Evolutionary conservation across 2,329 filamentous ascomycete genomes (phyloP), one percentile per base, ranked within the genome.

Genomic region (Leptographium lundbergii): DNA sequence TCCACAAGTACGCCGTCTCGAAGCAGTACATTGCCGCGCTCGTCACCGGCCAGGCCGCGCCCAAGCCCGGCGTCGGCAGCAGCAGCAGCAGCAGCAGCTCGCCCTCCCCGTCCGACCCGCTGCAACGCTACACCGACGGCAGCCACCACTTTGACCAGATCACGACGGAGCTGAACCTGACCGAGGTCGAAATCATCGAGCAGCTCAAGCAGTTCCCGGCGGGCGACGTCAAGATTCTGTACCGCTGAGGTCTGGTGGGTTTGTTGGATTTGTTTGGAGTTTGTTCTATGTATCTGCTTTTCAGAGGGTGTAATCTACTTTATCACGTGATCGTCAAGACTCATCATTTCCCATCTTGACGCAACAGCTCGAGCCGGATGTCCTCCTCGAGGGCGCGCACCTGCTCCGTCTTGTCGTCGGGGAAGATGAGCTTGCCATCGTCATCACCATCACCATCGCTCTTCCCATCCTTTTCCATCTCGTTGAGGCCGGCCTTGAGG

Each of bases 1-100:
- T 96, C 48, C 90, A 97, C 74, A 95, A 94, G 70, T 95, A 95
- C 69, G 88, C 90, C 32, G 82, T 95, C 1, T 84, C 80, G 4
- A 83, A 82, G 67, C 80, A 82, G 68, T 82, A 84, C 65, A 71
- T 86, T 25, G 75, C 79, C 9, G 73, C 74, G 2, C 68, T 84
- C 58, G 82, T 80, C 1, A 78, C 79, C 47, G 81, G 81, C 1
- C 74, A 79, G 66, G 76, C 75, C 47, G 68, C 71, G 27, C 72
- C 75, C 1, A 56, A 53, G 14, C 14, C 64, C 60, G 54, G 13
- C 36, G 54, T n/a, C 25, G 42, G 13, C 25, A 19, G 11, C n/a
- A 10, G n/a, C 42, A 13, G 11, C n/a, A 10, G n/a, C 42, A 13
- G 68, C 2, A 72, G 71, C 11, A 74, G 73, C 27, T 11, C 24